Evolutionary conservation across 2,329 filamentous ascomycete genomes (phyloP).

Genomic region (Penicillium sclerotiorum): DNA sequence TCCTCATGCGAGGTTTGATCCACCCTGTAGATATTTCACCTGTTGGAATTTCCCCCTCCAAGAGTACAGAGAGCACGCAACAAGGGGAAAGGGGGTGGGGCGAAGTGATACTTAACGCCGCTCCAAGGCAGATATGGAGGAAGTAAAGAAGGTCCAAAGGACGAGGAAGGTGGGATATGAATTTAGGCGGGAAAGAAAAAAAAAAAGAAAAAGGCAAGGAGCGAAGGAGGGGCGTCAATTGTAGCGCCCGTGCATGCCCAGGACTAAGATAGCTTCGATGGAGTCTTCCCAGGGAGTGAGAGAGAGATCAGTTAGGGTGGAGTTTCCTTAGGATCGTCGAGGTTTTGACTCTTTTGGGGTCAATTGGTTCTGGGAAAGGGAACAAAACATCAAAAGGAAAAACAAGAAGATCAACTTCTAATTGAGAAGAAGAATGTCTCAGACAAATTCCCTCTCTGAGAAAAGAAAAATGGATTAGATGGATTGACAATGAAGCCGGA

Average conservation of each 20-base stretch:
- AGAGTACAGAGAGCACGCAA: no score
- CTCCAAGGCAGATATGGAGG: neutral
- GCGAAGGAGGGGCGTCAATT: constrained; percentile 6
- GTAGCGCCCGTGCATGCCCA: constrained; percentile 12
- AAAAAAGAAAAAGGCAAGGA: constrained; percentile 9
- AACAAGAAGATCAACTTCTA: neutral
- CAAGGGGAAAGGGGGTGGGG: no score
- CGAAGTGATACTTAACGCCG: no score
- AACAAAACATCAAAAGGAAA: no score
- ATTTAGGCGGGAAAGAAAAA: neutral
- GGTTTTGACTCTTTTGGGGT: constrained; percentile 1
- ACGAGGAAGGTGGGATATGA: constrained; percentile 15
- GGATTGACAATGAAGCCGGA: constrained; percentile 7
- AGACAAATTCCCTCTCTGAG: neutral
- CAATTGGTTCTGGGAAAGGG: neutral
- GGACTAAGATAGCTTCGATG: constrained; percentile 2
- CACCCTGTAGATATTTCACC: no score
- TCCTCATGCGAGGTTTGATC: no score
- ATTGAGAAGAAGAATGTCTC: neutral
- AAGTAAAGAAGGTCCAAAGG: neutral
- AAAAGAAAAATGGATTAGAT: neutral
- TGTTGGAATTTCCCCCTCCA: no score
- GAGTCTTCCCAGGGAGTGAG: neutral
- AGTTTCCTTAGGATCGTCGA: constrained; percentile 3
- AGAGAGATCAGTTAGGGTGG: neutral